A percentile compares a stretch with the other conserved stretches of the same genome.
These are phyloP conservation scores for Hortaea sp. DNA, from an alignment of 2,329 filamentous ascomycete genomes.

Conservation along the genomic window DNA sequence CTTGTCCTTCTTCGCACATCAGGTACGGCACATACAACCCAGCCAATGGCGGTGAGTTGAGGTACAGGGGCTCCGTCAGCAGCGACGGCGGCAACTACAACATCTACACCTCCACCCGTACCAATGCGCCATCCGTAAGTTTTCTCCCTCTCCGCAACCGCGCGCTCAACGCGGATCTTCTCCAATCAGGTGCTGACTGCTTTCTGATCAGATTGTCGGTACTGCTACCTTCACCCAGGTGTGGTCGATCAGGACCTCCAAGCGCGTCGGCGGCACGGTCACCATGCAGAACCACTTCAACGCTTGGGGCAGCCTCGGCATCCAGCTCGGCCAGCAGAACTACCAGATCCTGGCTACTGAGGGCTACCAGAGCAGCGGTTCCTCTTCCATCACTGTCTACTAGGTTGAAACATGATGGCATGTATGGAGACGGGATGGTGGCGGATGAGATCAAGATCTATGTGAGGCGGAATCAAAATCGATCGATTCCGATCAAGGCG, in stretches of 20 bases:
- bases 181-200: too few species aligned
- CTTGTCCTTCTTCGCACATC: too few species aligned
- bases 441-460: too few species aligned
- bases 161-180: too few species aligned
- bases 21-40: conserved; percentile 21
- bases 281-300: conserved; percentile 19
- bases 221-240: conserved; percentile 34
- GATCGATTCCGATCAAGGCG: too few species aligned
- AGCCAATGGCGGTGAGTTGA: neutral
- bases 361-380: conserved; percentile 10
- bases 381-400: conserved; percentile 6
- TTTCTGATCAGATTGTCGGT: conserved; percentile 17
- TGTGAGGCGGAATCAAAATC: too few species aligned
- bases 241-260: conserved; percentile 30
- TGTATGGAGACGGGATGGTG: too few species aligned
- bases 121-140: conserved; percentile 30
- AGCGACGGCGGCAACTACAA: conserved; percentile 45
- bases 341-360: conserved; percentile 15
- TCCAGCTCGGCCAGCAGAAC: conserved; percentile 23
- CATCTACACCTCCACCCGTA: conserved; percentile 37
- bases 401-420: neutral
- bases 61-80: conserved; percentile 37
- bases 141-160: too few species aligned
- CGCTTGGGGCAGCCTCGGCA: conserved; percentile 15
- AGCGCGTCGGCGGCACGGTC: conserved; percentile 21